phyloP scores from a whole-genome alignment of 1,139 yeast species.

The Wickerhamomyces sp. region DNA sequence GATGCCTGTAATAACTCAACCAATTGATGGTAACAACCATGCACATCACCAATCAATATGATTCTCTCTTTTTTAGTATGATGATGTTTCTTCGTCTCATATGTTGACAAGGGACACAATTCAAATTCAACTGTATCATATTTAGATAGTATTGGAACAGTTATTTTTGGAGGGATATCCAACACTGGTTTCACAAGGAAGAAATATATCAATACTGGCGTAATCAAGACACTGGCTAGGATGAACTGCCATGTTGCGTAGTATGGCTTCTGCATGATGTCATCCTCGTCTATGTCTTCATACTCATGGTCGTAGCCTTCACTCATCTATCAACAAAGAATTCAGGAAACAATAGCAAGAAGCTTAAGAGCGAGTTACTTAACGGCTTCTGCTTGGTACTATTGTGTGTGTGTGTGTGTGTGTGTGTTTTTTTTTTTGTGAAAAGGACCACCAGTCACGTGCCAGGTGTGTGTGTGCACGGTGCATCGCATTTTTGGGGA shows the following conservation, averaged over 20 bases:
- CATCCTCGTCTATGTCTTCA: background rate
- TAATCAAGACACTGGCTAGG: background rate
- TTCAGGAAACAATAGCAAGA: too few species aligned
- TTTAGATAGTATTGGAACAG: background rate
- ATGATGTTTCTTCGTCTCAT: background rate
- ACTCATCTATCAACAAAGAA: background rate
- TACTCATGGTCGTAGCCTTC: background rate
- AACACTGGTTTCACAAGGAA: constrained; percentile 2
- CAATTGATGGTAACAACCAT: constrained; percentile 66
- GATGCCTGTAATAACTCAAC: constrained; percentile 42
- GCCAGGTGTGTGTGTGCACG: too few species aligned
- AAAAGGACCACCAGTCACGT: too few species aligned
- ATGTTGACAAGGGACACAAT: background rate
- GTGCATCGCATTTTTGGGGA: too few species aligned
- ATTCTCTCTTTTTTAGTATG: constrained; percentile 32
- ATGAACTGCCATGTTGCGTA: background rate
- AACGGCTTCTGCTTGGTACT: too few species aligned
- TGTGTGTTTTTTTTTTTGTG: too few species aligned
- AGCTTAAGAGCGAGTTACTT: too few species aligned
- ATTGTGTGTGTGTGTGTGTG: too few species aligned
- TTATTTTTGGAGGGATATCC: background rate
- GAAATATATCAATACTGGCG: constrained; percentile 2
- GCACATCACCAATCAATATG: constrained; percentile 81
- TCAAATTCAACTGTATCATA: background rate
- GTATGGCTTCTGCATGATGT: background rate